phyloP scores from a whole-genome alignment of 805 yeast genomes.

The Candida argentea region DNA sequence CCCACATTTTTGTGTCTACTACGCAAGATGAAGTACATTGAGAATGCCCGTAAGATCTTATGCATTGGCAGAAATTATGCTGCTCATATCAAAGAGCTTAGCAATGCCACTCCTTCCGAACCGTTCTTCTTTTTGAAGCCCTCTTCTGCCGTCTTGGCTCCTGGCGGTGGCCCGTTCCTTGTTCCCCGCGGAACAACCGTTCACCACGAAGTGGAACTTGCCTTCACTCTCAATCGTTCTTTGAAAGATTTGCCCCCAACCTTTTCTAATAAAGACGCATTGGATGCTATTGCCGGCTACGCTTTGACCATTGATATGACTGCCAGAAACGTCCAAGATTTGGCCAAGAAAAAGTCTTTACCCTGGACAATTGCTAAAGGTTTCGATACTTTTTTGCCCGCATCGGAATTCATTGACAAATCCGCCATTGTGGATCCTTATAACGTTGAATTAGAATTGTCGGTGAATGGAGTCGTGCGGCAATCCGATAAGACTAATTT shows the following conservation, averaged over 20 bases:
- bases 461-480: constrained; percentile 57
- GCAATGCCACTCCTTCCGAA: constrained; percentile 68
- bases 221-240: constrained; percentile 57
- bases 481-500: constrained; percentile 71
- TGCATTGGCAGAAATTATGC: constrained; percentile 97
- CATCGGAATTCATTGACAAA: constrained; percentile 67
- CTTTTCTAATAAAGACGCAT: constrained; percentile 57
- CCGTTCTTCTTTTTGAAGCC: constrained; percentile 96
- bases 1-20: no score
- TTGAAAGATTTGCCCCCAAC: constrained; percentile 51
- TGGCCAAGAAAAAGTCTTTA: constrained; percentile 83
- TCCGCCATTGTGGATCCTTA: constrained; percentile 61
- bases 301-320: constrained; percentile 90
- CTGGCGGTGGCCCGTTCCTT: constrained; percentile 60
- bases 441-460: constrained; percentile 50
- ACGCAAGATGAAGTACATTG: constrained; percentile 42
- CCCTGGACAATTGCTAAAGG: constrained; percentile 98
- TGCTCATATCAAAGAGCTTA: constrained; percentile 89
- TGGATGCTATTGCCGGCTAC: constrained; percentile 76
- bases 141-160: constrained; percentile 56
- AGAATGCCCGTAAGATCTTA: constrained; percentile 64
- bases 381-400: constrained; percentile 89
- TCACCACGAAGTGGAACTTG: constrained; percentile 93
- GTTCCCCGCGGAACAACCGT: constrained; percentile 73
- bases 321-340: constrained; percentile 92